These are phyloP conservation scores for Prunus padus DNA, from an alignment of 306 rosid species.

Conservation along the genomic window DNA sequence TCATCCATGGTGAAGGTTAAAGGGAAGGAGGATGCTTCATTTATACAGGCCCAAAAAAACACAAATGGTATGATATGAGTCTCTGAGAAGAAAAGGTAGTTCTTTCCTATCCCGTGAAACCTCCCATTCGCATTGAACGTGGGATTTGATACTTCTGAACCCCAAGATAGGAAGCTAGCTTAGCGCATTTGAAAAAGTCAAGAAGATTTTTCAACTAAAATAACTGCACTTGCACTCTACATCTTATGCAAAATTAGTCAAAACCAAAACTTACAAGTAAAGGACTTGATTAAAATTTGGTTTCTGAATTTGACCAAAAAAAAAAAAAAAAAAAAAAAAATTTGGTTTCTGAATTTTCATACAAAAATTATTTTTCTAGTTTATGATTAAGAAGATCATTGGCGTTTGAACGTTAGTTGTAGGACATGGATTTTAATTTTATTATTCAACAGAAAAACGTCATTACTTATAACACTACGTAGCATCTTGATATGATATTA, in stretches of 20 bases:
- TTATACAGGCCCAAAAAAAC: too few relatives aligned
- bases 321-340: too few relatives aligned
- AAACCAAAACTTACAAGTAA: neutral
- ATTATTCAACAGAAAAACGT: too few relatives aligned
- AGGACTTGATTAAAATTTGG: neutral
- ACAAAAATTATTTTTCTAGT: neutral
- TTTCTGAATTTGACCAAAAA: too few relatives aligned
- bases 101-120: too few relatives aligned
- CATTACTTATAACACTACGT: too few relatives aligned
- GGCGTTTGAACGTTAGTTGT: neutral
- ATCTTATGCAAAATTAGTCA: neutral
- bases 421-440: too few relatives aligned
- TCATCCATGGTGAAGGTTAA: neutral
- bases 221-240: neutral
- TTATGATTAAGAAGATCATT: neutral
- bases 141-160: neutral
- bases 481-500: too few relatives aligned
- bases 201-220: neutral
- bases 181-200: neutral
- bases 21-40: neutral
- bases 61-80: too few relatives aligned
- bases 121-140: neutral
- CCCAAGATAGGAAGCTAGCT: too few relatives aligned
- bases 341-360: neutral
- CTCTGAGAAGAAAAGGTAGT: too few relatives aligned